Evolutionary conservation across 2,329 filamentous ascomycete genomes (phyloP).

Genomic region (Exophiala sp.): DNA sequence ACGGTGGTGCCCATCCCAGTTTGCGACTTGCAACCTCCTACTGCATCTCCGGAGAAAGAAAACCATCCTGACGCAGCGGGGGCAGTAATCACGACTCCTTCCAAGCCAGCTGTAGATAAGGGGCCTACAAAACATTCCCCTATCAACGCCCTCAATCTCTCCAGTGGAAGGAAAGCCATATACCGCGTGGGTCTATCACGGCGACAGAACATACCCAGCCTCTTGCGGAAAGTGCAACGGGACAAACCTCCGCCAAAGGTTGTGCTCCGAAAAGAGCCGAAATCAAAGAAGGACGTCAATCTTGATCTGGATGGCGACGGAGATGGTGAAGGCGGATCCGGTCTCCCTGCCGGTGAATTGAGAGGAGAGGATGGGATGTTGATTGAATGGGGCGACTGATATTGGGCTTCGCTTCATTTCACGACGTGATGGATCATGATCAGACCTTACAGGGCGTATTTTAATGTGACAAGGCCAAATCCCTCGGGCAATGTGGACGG

Average conservation of each 20-base stretch:
- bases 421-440: too few species aligned
- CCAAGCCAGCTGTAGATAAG: slow-evolving; percentile 16
- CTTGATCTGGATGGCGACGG: slow-evolving; percentile 15
- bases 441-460: too few species aligned
- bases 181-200: slow-evolving; percentile 28
- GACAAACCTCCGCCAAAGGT: slow-evolving; percentile 26
- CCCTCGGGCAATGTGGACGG: too few species aligned
- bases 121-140: slow-evolving; percentile 26
- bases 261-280: slow-evolving; percentile 25
- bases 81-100: slow-evolving; percentile 6
- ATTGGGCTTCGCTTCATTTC: background rate
- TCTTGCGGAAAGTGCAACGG: slow-evolving; percentile 27
- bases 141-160: slow-evolving; percentile 20
- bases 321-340: slow-evolving; percentile 13
- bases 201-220: slow-evolving; percentile 26
- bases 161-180: slow-evolving; percentile 12
- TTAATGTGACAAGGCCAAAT: background rate
- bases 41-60: background rate
- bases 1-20: slow-evolving; percentile 17
- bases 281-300: slow-evolving; percentile 22
- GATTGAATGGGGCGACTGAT: slow-evolving; percentile 27
- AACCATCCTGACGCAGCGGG: background rate
- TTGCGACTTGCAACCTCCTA: slow-evolving; percentile 6
- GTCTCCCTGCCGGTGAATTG: slow-evolving; percentile 11
- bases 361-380: slow-evolving; percentile 27